Base-by-base conservation (phyloP, 208 protist genomes). In the Leishmania major region DNA sequence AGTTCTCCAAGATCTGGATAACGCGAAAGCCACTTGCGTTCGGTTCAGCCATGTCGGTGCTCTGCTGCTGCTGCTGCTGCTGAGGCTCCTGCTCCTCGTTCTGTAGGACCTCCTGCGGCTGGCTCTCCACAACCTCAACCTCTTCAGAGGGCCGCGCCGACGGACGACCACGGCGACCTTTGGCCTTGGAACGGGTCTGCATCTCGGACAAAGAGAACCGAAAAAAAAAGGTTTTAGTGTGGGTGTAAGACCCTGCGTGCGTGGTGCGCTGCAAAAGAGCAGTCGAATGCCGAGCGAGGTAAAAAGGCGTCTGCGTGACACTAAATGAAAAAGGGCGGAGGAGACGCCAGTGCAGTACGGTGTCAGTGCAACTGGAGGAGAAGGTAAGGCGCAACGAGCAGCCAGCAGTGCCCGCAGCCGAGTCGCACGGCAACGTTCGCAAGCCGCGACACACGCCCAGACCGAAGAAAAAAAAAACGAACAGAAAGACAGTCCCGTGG, bases 1-100 rank as follows among this genome's bases (percentile, higher is more conserved):
- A 95, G 75, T 96, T 93, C 83, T 99, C 96, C n/a, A 99, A 84
- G n/a, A 96, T 79, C 66, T 98, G 92, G 53, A 99, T 89, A 11
- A 96, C 89, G 51, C 94, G 95, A 76, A 95, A 96, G 43, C 89
- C 88, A 59, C 89, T 84, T 2, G 89, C 82, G 79, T 79, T 89
- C 28, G 82, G 60, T 37, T 84, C 79, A 8, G 75, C 81, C 59
- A 87, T 80, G 72, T 86, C 88, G 5, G 73, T 75, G 19, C 17
- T 87, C 7, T 90, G 87, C 45, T 70, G 87, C 59, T 87, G 40
- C 75, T 93, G 86, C 75, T 93, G 86, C 79, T 92, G 83, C 72
- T 62, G 57, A 28, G 17, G 59, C 45, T 35, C 66, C 49, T 71
- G 47, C 49, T 74, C 84, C 60, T 85, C 79, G 31, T 92, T 84